Conservation (phyloP, 2,329 filamentous ascomycete genomes). For the Elsinoe ampelina region DNA sequence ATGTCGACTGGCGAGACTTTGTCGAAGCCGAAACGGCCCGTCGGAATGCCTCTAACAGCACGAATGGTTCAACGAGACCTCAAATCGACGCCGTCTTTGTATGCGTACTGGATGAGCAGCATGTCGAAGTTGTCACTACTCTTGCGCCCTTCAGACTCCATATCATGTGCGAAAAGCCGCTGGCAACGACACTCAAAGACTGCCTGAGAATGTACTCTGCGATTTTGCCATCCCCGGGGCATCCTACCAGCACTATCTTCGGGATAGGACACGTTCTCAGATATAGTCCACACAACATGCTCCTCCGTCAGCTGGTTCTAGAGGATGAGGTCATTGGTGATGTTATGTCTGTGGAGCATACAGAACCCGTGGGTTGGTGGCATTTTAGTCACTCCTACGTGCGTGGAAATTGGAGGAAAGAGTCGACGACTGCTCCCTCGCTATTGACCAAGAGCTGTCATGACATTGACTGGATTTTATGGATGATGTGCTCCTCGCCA, state of each 20-base stretch:
- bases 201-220: slow-evolving; percentile 66
- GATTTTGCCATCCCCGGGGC: slow-evolving; percentile 31
- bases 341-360: slow-evolving; percentile 77
- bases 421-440: slow-evolving; percentile 65
- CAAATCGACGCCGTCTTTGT: slow-evolving; percentile 53
- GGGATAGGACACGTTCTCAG: slow-evolving; percentile 89
- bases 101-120: slow-evolving; percentile 79
- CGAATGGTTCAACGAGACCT: slow-evolving; percentile 22
- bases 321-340: slow-evolving; percentile 72
- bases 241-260: slow-evolving; percentile 49
- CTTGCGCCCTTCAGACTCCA: slow-evolving; percentile 63
- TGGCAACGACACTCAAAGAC: slow-evolving; percentile 69
- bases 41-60: slow-evolving; percentile 44
- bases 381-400: slow-evolving; percentile 90
- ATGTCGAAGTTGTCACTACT: slow-evolving; percentile 68
- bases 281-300: slow-evolving; percentile 86
- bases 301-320: slow-evolving; percentile 68
- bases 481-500: slow-evolving; percentile 72
- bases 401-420: slow-evolving; percentile 84
- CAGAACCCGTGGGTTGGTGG: slow-evolving; percentile 93
- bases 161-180: slow-evolving; percentile 90
- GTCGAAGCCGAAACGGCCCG: slow-evolving; percentile 60
- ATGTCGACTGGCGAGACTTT: slow-evolving; percentile 66
- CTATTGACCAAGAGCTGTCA: slow-evolving; percentile 93
- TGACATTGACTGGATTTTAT: slow-evolving; percentile 86